Evolutionary conservation across 176 grass and related monocot species (phyloP).

Genomic region (Oropetium thomaeum): DNA sequence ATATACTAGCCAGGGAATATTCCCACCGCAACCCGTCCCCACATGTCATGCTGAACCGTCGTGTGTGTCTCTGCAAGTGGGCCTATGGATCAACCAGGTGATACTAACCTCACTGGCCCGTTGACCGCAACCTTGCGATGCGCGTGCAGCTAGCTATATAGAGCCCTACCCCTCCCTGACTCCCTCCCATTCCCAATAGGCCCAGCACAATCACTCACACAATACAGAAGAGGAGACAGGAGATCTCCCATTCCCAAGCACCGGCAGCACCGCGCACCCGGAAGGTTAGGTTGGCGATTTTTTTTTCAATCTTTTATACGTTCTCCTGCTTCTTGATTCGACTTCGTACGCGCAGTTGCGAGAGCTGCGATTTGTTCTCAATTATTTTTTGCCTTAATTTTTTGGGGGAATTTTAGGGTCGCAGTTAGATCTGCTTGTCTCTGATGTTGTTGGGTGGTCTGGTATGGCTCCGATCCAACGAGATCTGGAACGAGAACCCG

Average conservation of each 20-base stretch:
- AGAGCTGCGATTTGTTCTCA: background rate
- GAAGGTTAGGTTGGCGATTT: slow-evolving; percentile 19
- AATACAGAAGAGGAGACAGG: background rate
- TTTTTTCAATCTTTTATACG: too few species aligned
- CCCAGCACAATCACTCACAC: background rate
- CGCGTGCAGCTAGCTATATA: background rate
- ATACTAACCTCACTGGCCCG: background rate
- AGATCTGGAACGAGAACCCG: background rate
- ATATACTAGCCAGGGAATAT: background rate
- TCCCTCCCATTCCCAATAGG: too few species aligned
- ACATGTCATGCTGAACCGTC: background rate
- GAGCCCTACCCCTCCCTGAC: background rate
- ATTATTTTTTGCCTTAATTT: background rate
- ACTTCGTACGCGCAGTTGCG: too few species aligned
- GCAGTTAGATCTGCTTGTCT: slow-evolving; percentile 18
- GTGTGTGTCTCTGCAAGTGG: background rate
- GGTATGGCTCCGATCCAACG: background rate
- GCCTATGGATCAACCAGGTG: background rate
- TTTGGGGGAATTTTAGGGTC: background rate
- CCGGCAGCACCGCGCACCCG: background rate
- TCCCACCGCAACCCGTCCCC: background rate
- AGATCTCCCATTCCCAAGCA: background rate
- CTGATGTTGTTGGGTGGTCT: background rate
- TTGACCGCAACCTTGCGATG: background rate
- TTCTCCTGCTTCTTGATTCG: background rate